Evolutionary conservation across 78 protist genomes (phyloP), one percentile per base, ranked within the genome.

Genomic region (Speleostelium caveatum): DNA sequence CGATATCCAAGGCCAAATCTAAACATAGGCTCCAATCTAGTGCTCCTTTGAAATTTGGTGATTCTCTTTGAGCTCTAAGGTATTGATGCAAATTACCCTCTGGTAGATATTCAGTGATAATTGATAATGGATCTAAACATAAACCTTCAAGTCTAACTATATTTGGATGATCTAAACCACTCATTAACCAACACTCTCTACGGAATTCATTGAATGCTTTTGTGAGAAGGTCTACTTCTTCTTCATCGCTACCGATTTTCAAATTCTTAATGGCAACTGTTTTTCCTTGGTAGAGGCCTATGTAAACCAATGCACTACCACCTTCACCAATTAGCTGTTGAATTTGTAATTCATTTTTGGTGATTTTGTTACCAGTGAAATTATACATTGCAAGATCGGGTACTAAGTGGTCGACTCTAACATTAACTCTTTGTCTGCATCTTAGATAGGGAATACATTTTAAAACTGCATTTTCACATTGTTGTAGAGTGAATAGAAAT

Each of bases 271-370:
- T 51, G 21, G 91, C 91, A 8, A 86, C 91, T 5, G 51, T 30
- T 33, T 86, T 55, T 21, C 91, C 91, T 35, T 55, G 38, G 35
- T 63, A 67, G 19, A 79, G 22, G 2, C 87, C 87, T 36, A 36
- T 63, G 87, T 79, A 79, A 22, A 79, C 87, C 33, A 42, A 21
- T n/a, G 73, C 87, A 8, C 71, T 71, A 17, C 87, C 87, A 28
- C 87, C 86, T 76, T 76, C 72, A 28, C 86, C 86, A 41, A 76
- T 62, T 68, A 80, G 33, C 53, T 80, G 39, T 14, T 41, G 61
- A 55, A 67, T 28, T 67, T 80, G 79, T 12, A 80, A 22, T 32
- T 42, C 39, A 4, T 67, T 59, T 60, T 60, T 68, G 2, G 88
- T 65, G 60, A 80, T 65, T 33, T 62, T 80, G 63, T 33, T 69